Evolutionary conservation across 2,329 filamentous ascomycete genomes (phyloP), one percentile per base, ranked within the genome.

Genomic region (Cercospora sp.): DNA sequence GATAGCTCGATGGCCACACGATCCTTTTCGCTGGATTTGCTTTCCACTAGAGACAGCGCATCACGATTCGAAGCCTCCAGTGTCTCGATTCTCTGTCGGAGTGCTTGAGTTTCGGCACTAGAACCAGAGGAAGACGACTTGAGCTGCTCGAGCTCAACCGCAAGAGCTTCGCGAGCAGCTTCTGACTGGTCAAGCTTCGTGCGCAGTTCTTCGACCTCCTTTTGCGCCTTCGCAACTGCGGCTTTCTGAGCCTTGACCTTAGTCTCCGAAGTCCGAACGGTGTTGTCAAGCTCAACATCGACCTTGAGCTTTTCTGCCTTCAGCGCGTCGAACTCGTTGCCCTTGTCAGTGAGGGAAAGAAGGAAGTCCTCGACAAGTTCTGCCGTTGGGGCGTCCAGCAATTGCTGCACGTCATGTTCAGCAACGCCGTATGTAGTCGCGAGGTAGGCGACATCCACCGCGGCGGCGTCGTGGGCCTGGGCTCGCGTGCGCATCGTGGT

Each of bases 31-130:
- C 89, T 88, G 64, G 91, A 92, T 80, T 97, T 97, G 18, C 92
- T 90, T 76, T 98, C 94, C 69, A 98, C 89, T 36, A 97, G 88
- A 51, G 91, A 90, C 4, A 98, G 82, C 13, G 93, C 94, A 71
- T 97, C 94, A 69, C 95, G 90, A 77, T 97, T 98, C 6, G 94
- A 95, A 0, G 92, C 89, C 80, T 99, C 94, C 2, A 99, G 87
- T 0, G 92, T 91, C 60, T 90, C 84, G 75, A 99, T 93, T 74
- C 94, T 93, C 67, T 91, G 88, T 75, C 91, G 90, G 13, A 99
- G 85, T 2, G 88, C 87, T 74, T 91, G 89, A 67, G 92, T 86
- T 75, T 94, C 91, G 31, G 90, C 89, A 67, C 90, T 88, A 2
- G 92, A 91, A 60, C 80, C 90, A 1, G 90, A 89, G 20, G 88